Percentiles rank a stretch among this genome's conserved stretches.
Conservation (phyloP, 1,139 yeast species). For the Waltiozyma sp. region DNA sequence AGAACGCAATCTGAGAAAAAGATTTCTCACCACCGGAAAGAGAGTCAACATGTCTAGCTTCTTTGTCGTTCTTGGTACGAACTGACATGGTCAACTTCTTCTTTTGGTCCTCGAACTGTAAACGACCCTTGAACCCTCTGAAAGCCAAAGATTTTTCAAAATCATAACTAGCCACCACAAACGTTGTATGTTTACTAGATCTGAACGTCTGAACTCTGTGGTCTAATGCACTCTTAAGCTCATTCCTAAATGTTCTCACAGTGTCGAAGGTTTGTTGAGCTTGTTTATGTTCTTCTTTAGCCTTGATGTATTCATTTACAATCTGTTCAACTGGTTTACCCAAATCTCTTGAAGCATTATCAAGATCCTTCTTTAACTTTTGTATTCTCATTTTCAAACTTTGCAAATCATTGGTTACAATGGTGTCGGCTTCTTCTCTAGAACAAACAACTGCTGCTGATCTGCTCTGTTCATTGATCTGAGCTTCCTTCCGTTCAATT, state of each 20-base stretch:
- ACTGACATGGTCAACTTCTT: conserved; percentile 45
- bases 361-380: conserved; percentile 23
- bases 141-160: conserved; percentile 50
- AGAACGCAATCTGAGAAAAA: conserved; percentile 78
- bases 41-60: conserved; percentile 64
- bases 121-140: conserved; percentile 68
- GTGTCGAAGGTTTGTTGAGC: conserved; percentile 25
- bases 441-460: conserved; percentile 16
- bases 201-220: conserved; percentile 40
- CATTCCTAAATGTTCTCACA: conserved; percentile 8
- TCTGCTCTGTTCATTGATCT: background rate
- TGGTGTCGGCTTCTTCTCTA: conserved; percentile 21
- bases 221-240: conserved; percentile 27
- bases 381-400: conserved; percentile 26
- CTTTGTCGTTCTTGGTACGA: conserved; percentile 43
- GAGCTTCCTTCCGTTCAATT: background rate
- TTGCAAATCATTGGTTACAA: conserved; percentile 22
- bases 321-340: conserved; percentile 35
- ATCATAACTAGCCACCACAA: conserved; percentile 35
- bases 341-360: conserved; percentile 27
- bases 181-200: conserved; percentile 32
- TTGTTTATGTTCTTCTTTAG: conserved; percentile 24
- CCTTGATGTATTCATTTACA: conserved; percentile 24
- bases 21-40: conserved; percentile 97
- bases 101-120: conserved; percentile 49